These are phyloP conservation scores for Salvia sclarea DNA, from an alignment of 305 asterid genomes.

Conservation along the genomic window DNA sequence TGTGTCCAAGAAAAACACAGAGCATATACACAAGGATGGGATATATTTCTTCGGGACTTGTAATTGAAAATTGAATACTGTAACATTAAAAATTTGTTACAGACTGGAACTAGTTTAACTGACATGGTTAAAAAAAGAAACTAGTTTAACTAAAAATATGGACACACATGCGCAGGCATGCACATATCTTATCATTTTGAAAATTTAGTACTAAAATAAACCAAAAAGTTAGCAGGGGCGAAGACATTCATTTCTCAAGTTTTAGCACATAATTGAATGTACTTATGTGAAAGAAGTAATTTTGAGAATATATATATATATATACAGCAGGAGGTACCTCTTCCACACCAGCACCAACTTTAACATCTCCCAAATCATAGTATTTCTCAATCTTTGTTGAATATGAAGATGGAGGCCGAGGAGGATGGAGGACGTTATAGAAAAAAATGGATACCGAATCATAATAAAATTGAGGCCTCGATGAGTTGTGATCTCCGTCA, in stretches of 20 bases:
- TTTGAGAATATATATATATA: conserved; percentile 6
- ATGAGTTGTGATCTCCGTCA: conserved; percentile 97
- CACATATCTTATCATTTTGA: background rate
- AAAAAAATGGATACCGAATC: conserved; percentile 94
- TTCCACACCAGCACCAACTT: conserved; percentile 63
- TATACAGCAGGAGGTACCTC: conserved; percentile 60
- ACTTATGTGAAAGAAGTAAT: conserved; percentile 17
- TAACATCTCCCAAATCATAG: conserved; percentile 78
- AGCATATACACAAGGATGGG: background rate
- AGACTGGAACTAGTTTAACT: background rate
- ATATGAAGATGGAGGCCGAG: conserved; percentile 61
- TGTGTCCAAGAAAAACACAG: background rate
- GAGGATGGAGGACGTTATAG: conserved; percentile 92
- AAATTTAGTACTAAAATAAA: background rate
- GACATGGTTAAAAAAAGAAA: no score
- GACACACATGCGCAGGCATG: background rate
- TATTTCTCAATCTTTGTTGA: conserved; percentile 67
- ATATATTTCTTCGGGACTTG: background rate
- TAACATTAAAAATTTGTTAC: background rate
- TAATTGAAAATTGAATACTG: background rate
- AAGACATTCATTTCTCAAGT: background rate
- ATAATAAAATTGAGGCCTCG: conserved; percentile 90
- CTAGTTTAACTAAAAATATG: no score
- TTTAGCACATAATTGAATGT: conserved; percentile 6
- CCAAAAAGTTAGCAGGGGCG: background rate